Evolutionary conservation across 73 alveolate genomes (phyloP).

Genomic region (Halteria grandinella): DNA sequence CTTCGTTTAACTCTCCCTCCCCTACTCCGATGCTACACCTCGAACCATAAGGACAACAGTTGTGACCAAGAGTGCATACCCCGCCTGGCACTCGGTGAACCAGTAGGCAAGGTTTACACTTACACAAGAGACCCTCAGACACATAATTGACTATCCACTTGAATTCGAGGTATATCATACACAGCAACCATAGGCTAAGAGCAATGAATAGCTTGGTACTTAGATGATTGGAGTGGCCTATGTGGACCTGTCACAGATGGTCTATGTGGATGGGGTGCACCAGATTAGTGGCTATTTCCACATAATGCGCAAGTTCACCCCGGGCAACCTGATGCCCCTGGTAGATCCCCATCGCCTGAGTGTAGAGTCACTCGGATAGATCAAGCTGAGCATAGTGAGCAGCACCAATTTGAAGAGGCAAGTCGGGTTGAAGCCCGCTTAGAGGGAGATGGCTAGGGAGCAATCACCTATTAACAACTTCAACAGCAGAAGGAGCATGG

Average conservation of each 20-base stretch:
- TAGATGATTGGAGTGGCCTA: slow-evolving; percentile 35
- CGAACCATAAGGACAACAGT: slow-evolving; percentile 39
- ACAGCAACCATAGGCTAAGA: background rate
- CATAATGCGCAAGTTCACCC: background rate
- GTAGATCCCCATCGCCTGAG: background rate
- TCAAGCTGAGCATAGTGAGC: slow-evolving; percentile 1
- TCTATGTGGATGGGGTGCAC: slow-evolving; percentile 27
- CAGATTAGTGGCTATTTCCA: slow-evolving; percentile 37
- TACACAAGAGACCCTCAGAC: background rate
- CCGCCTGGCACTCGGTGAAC: slow-evolving; percentile 54
- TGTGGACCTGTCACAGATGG: slow-evolving; percentile 22
- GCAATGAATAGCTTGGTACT: background rate
- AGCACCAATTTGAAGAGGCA: background rate
- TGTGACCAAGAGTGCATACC: slow-evolving; percentile 42
- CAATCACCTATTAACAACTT: slow-evolving; percentile 30
- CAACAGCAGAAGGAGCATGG: background rate
- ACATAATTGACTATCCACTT: slow-evolving; percentile 12
- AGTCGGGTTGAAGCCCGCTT: background rate
- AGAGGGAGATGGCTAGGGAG: slow-evolving; percentile 1
- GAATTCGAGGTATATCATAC: slow-evolving; percentile 51
- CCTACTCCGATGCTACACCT: slow-evolving; percentile 1
- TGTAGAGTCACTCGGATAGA: slow-evolving; percentile 11
- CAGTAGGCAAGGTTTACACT: slow-evolving; percentile 9
- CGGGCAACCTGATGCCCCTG: slow-evolving; percentile 13
- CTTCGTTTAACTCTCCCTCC: slow-evolving; percentile 26